Evolutionary conservation across 176 grass and related monocot species (phyloP), one percentile per base, ranked within the genome.

Genomic region (Juncus effusus): DNA sequence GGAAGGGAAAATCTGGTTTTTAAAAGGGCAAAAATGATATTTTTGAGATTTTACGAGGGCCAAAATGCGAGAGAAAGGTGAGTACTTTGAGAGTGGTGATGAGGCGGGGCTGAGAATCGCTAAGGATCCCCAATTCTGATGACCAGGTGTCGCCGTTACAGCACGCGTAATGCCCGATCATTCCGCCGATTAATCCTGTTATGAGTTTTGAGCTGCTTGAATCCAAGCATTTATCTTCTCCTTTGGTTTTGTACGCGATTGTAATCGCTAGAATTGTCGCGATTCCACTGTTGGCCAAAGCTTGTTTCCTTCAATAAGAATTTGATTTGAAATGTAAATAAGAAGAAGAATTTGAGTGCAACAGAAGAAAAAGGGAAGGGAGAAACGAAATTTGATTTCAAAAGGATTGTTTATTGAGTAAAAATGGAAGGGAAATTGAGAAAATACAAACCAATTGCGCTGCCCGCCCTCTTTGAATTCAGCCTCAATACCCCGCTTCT

Each of bases 111-210:
- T 99, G 85, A 16, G 75, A 76, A 78, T 84, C 89, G 78, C 94
- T 99, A 73, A 99, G 77, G 67, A 93, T 82, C 38, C 85, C 94
- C 63, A 99, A 87, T 64, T 99, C 85, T 40, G 94, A 99, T 64
- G 94, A 99, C 94, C 94, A 99, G 13, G 88, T 99, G 70, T 99
- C 94, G 56, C 94, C 94, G 82, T 93, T 93, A 75, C 85, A 92
- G 68, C 94, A 99, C 51, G 94, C 75, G 84, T 93, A 93, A 70
- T 99, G 88, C 44, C 94, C 85, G 7, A 93, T 81, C 60, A 99
- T 78, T 79, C 94, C 94, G 60, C 88, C 94, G 11, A 99, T 80
- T 39, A 99, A 80, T 42, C 85, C 85, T 84, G 94, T 89, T 67
- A 99, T 60, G 75, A 89, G 62, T 64, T 77, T 76, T 0, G 88